Base-by-base conservation (phyloP, 345 rosid species). In the Trapa incisa region DNA sequence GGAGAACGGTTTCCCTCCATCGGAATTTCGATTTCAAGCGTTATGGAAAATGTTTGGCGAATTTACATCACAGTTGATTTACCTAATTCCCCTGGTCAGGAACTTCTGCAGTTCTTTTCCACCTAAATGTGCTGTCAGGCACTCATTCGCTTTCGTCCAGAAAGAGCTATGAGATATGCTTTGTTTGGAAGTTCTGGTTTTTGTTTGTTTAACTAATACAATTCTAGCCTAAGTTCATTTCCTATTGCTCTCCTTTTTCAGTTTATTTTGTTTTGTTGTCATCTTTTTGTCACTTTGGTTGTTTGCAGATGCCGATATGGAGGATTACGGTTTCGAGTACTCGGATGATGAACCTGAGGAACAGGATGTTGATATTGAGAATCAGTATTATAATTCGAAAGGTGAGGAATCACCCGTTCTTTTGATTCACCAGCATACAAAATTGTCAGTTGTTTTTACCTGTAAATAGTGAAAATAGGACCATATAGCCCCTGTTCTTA, bases 261-360 rank as follows among this genome's bases (percentile, higher is more conserved):
- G n/a, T 4, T 69, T 41, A 42, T 13, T 29, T 38, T 41, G 17
- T 45, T 43, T 42, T 65, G 43, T 22, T 3, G 33, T 54, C 22
- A n/a, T 5, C 16, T 58, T 70, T 15, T 50, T 29, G 56, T 16
- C 50, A 42, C 35, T 52, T 22, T 47, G 68, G 39, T 22, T 56
- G n/a, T 62, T 39, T 68, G 67, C 85, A 95, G 99, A 95, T 85
- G 97, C 96, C 42, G 99, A 95, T 82, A 95, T 95, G 99, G 99
- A 91, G 73, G 99, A 95, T 78, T 95, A 95, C 66, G 99, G 99
- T 47, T 87, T 89, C 65, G 99, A 85, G 76, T 95, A 95, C 84
- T 95, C 99, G 41, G 97, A 95, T 56, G 97, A 91, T 75, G 99
- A 95, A 78, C 99, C 89, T 8, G 96, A 95, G 75, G 97, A 95